Base-by-base conservation (phyloP, 2,329 filamentous ascomycete genomes). In the Colletotrichum agaves region DNA sequence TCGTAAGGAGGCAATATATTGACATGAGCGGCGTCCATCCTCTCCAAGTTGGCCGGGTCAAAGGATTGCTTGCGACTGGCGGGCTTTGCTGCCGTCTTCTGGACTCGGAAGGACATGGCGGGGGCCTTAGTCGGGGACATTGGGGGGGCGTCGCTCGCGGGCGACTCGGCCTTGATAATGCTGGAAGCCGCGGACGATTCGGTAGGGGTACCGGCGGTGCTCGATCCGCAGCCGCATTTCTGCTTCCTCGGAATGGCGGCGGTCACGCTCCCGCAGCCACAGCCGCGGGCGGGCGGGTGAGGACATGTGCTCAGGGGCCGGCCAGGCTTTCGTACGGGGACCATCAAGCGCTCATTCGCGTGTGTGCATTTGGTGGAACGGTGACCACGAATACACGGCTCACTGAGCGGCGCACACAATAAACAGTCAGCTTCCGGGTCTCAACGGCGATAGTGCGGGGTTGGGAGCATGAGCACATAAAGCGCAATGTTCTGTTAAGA, bases 331-430 rank as follows among this genome's bases (percentile, higher is more conserved):
- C 90, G 87, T 15, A 93, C 91, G 21, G 89, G 88, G 3, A 92
- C 82, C 83, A 93, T 88, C 37, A 92, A 80, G 66, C 90, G 87
- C 72, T 92, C 90, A 70, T 85, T 84, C 68, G 83, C 84, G 75
- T 93, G 91, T 53, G 86, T 89, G 78, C 91, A 93, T 82, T 91
- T 92, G 59, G 90, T 92, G 33, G 91, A 93, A 73, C 91, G 88
- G 78, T 93, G 91, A 63, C 91, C 91, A 74, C 90, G 88, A 72
- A 93, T 93, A 76, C 91, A 93, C 74, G 90, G 90, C 83, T 88
- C 88, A 78, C 90, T 93, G 72, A 39, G 52, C 63, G 53, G 49
- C 64, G 56, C 35, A 39, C 17, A 23, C 43, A 15, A 50, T 31
- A 19, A 67, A 63, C 73, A 63, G 73, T 69, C 67, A 69, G 69